These are phyloP conservation scores for Lagenidium sp. DNA, from an alignment of 352 stramenopile genomes.

Conservation along the genomic window DNA sequence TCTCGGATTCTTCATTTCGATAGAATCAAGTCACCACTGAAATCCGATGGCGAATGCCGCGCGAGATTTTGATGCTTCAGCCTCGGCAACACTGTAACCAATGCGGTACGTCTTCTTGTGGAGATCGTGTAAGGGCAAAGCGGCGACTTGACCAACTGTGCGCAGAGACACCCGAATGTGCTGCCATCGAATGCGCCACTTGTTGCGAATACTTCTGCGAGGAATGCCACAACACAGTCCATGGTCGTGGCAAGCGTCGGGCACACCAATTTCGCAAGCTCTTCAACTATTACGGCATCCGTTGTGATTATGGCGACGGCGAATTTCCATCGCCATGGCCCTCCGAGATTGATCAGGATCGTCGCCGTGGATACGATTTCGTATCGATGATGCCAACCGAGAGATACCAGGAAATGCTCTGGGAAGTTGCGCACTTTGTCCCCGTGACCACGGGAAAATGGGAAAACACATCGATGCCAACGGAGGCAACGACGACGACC, in stretches of 20 bases:
- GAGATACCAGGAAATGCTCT: constrained; percentile 59
- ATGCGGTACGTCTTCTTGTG: constrained; percentile 50
- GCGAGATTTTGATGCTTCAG: constrained; percentile 78
- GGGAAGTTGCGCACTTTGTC: constrained; percentile 46
- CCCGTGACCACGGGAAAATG: constrained; percentile 32
- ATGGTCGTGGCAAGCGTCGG: constrained; percentile 68
- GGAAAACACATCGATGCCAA: not conserved
- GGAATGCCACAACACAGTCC: constrained; percentile 77
- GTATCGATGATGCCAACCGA: constrained; percentile 33
- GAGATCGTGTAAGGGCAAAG: not conserved
- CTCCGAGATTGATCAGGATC: constrained; percentile 81
- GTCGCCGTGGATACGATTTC: constrained; percentile 56
- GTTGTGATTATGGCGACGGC: constrained; percentile 89
- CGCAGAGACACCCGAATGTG: constrained; percentile 32
- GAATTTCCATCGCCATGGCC: constrained; percentile 88
- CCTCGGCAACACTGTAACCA: constrained; percentile 76
- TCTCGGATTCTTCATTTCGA: too few species aligned
- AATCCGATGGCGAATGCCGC: constrained; percentile 86
- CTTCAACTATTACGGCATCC: constrained; percentile 89
- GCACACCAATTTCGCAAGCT: constrained; percentile 69
- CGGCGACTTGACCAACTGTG: not conserved
- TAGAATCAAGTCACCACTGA: constrained; percentile 89
- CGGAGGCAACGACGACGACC: not conserved
- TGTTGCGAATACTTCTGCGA: constrained; percentile 91
- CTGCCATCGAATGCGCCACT: constrained; percentile 78